Percentiles rank a stretch among this genome's conserved stretches.
phyloP scores from a whole-genome alignment of 768 basidiomycete species.

The Serendipita sp. region DNA sequence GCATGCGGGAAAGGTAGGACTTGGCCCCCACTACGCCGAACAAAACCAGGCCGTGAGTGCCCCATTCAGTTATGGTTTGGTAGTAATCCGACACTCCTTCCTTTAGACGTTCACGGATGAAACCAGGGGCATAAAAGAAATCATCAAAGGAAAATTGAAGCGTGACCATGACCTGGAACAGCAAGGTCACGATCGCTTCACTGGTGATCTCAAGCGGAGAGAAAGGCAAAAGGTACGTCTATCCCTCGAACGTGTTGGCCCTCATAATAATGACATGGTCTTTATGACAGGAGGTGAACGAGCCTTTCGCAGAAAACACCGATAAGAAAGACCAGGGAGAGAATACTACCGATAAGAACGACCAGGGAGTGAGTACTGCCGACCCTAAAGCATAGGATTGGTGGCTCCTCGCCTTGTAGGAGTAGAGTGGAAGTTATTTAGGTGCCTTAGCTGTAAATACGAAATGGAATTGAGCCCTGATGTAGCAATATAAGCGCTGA shows the following conservation, averaged over 20 bases:
- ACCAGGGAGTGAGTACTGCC: not conserved
- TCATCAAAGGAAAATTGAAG: conserved; percentile 26
- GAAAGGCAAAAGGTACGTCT: conserved; percentile 18
- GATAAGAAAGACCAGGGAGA: not conserved
- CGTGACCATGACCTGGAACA: conserved; percentile 23
- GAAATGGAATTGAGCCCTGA: too few relatives aligned
- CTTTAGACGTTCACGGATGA: conserved; percentile 22
- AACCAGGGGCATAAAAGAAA: conserved; percentile 24
- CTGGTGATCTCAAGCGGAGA: conserved; percentile 26
- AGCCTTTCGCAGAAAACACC: not conserved
- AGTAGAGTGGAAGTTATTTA: too few relatives aligned
- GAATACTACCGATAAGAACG: not conserved
- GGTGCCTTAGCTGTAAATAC: too few relatives aligned
- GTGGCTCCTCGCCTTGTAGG: too few relatives aligned
- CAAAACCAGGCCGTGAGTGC: conserved; percentile 9
- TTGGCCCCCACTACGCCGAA: conserved; percentile 15
- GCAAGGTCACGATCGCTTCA: conserved; percentile 25
- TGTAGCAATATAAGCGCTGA: too few relatives aligned
- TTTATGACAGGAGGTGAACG: not conserved
- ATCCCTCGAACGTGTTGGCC: not conserved
- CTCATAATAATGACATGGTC: too few relatives aligned
- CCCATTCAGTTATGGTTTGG: conserved; percentile 16
- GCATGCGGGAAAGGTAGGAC: conserved; percentile 29
- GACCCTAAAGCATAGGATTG: too few relatives aligned
- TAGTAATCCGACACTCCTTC: not conserved